phyloP scores from a whole-genome alignment of 2,329 filamentous ascomycete genomes.

The Drechmeria coniospora region DNA sequence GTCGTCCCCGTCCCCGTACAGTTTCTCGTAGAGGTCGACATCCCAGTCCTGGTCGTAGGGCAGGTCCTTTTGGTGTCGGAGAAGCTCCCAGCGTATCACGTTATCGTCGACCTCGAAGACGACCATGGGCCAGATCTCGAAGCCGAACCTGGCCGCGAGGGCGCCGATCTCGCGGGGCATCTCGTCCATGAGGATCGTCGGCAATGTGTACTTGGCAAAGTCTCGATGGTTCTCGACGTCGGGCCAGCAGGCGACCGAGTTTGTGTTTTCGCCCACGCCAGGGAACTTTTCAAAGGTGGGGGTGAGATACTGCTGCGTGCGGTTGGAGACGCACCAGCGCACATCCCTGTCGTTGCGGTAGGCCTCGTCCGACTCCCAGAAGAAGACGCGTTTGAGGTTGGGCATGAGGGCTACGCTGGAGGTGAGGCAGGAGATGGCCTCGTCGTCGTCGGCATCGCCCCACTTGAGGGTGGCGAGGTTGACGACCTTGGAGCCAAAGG shows the following conservation, averaged over 20 bases:
- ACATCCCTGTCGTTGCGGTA: conserved; percentile 5
- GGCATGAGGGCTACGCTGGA: conserved; percentile 7
- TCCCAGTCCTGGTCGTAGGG: background rate
- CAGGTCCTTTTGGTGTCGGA: conserved; percentile 4
- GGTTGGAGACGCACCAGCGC: conserved; percentile 17
- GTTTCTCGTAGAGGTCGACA: too few species aligned
- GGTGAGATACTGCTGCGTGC: conserved; percentile 12
- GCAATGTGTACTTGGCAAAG: conserved; percentile 13
- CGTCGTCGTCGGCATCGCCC: conserved; percentile 1
- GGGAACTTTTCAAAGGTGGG: conserved; percentile 11
- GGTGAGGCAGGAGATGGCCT: background rate
- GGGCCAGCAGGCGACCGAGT: conserved; percentile 18
- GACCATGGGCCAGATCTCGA: conserved; percentile 16
- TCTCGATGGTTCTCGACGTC: conserved; percentile 14
- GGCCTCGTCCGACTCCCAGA: background rate
- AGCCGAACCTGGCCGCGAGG: conserved; percentile 2
- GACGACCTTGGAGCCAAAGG: conserved; percentile 14
- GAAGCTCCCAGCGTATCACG: conserved; percentile 6
- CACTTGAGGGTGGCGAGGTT: conserved; percentile 12
- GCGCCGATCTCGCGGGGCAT: background rate
- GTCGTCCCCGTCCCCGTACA: conserved; percentile 5
- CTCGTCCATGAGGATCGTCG: conserved; percentile 3
- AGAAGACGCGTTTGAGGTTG: conserved; percentile 14
- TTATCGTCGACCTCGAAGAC: conserved; percentile 11
- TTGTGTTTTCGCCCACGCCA: conserved; percentile 10